phyloP scores from a whole-genome alignment of 176 grass and related monocot species.

The Paspalum notatum region DNA sequence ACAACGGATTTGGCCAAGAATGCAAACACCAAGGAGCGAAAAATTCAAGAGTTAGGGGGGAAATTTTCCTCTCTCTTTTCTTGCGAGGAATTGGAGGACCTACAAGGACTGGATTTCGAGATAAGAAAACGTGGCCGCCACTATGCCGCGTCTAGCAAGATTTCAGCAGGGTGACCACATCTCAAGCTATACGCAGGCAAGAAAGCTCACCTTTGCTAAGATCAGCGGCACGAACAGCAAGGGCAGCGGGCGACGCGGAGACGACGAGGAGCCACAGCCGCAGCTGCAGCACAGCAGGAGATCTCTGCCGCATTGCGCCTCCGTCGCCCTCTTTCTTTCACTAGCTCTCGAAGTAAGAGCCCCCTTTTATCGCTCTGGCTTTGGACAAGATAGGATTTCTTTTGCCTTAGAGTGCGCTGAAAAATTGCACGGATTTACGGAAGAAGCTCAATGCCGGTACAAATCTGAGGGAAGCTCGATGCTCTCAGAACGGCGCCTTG shows the following conservation, averaged over 20 bases:
- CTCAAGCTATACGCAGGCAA: constrained; percentile 24
- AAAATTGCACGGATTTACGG: background rate
- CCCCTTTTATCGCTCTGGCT: constrained; percentile 22
- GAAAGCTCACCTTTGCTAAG: constrained; percentile 51
- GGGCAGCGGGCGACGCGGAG: constrained; percentile 39
- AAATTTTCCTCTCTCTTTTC: too few relatives aligned
- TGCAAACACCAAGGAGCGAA: background rate
- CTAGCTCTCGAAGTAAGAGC: constrained; percentile 15
- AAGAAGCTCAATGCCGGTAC: background rate
- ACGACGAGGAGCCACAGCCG: constrained; percentile 51
- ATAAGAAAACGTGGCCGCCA: background rate
- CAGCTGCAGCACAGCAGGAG: constrained; percentile 39
- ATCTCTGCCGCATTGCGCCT: constrained; percentile 50
- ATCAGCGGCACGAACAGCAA: constrained; percentile 44
- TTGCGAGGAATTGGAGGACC: background rate
- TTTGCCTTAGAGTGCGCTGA: background rate
- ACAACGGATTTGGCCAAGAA: background rate
- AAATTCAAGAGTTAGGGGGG: background rate
- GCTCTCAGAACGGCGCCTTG: background rate
- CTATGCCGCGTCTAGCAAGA: constrained; percentile 33
- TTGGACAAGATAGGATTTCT: constrained; percentile 27
- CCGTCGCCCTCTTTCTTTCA: background rate
- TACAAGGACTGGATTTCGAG: background rate
- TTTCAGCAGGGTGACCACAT: constrained; percentile 18
- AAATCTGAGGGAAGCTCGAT: background rate